A percentile compares a stretch with the other conserved stretches of the same genome.
Conservation (phyloP, 345 rosid species). For the Populus davidiana region DNA sequence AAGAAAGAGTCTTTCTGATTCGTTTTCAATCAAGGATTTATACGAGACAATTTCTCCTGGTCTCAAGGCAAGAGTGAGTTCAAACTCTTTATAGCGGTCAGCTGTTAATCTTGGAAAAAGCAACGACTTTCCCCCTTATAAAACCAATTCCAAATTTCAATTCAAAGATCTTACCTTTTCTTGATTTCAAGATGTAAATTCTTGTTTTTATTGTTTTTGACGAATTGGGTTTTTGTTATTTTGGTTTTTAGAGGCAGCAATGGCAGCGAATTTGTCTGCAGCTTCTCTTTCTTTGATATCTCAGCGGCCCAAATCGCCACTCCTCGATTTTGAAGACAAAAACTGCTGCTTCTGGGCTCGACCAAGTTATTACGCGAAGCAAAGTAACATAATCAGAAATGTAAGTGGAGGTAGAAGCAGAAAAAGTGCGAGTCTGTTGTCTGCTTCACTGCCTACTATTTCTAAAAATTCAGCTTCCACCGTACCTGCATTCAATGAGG, state of each 20-base stretch:
- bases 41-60: not conserved
- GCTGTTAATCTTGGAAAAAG: not conserved
- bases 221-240: not conserved
- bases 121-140: not conserved
- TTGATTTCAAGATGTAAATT: not conserved
- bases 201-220: not conserved
- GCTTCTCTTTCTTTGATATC: not conserved
- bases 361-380: not conserved
- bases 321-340: not conserved
- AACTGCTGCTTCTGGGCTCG: not conserved
- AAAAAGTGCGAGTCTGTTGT: constrained; percentile 1
- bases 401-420: not conserved
- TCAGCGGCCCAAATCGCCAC: not conserved
- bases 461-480: constrained; percentile 27
- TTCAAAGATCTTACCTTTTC: not conserved
- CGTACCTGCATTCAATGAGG: constrained; percentile 48
- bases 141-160: not conserved
- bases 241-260: not conserved
- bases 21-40: not conserved
- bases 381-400: not conserved
- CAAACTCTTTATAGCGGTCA: not conserved
- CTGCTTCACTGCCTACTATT: constrained; percentile 30
- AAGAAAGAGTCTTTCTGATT: not conserved
- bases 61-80: not conserved
- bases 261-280: not conserved